A percentile compares a stretch with the other conserved stretches of the same genome.
Evolutionary conservation across 306 rosid genomes (phyloP).

Genomic region (Senna siamea): DNA sequence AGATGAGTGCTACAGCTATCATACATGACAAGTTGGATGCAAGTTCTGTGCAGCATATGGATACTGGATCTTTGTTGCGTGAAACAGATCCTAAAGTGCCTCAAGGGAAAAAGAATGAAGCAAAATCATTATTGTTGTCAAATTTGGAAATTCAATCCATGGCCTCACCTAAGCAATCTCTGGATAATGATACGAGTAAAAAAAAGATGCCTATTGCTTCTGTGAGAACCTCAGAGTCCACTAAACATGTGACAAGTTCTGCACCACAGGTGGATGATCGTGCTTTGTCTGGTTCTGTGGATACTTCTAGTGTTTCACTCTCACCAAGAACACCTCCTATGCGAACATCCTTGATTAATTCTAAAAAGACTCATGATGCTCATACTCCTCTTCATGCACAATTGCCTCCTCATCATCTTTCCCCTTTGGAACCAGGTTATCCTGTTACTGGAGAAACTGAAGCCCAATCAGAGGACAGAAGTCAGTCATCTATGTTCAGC

Average conservation of each 20-base stretch:
- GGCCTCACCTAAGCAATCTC: slow-evolving; percentile 49
- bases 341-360: slow-evolving; percentile 30
- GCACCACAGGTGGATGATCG: slow-evolving; percentile 31
- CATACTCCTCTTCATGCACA: slow-evolving; percentile 47
- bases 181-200: slow-evolving; percentile 33
- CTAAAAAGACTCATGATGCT: slow-evolving; percentile 42
- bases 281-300: slow-evolving; percentile 43
- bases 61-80: slow-evolving; percentile 39
- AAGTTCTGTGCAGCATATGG: slow-evolving; percentile 43
- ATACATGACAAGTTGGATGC: slow-evolving; percentile 53
- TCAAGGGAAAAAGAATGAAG: slow-evolving; percentile 40
- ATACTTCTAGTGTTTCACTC: slow-evolving; percentile 42
- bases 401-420: slow-evolving; percentile 32
- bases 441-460: slow-evolving; percentile 30
- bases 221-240: slow-evolving; percentile 33
- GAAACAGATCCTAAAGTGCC: slow-evolving; percentile 48
- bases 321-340: slow-evolving; percentile 60
- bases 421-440: slow-evolving; percentile 37
- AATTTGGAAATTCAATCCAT: slow-evolving; percentile 31
- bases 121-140: slow-evolving; percentile 15
- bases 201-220: slow-evolving; percentile 44
- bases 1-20: slow-evolving; percentile 54
- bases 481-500: slow-evolving; percentile 43
- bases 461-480: slow-evolving; percentile 45
- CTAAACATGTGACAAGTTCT: slow-evolving; percentile 36